Evolutionary conservation across 305 asterid genomes (phyloP).

Genomic region (Plantago rigida): DNA sequence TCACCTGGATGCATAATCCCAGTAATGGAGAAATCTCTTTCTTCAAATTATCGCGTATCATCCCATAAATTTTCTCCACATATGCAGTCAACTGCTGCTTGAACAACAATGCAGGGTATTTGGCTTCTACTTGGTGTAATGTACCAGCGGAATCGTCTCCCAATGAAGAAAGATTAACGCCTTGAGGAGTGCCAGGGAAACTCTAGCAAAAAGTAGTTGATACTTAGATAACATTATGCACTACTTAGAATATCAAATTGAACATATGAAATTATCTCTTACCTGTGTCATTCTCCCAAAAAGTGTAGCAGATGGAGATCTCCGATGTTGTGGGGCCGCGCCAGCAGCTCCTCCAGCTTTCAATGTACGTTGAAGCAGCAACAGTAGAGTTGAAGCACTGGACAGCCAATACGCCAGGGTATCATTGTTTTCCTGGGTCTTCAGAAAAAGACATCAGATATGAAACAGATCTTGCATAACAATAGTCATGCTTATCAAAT

Average conservation of each 20-base stretch:
- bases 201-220: constrained; percentile 36
- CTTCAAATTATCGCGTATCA: constrained; percentile 60
- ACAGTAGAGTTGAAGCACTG: constrained; percentile 52
- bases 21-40: constrained; percentile 67
- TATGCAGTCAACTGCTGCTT: constrained; percentile 69
- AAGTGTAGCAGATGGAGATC: constrained; percentile 47
- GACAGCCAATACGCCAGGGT: constrained; percentile 61
- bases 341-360: constrained; percentile 61
- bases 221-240: constrained; percentile 20
- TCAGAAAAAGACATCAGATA: constrained; percentile 35
- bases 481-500: background rate
- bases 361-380: constrained; percentile 58
- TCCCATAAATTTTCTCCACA: constrained; percentile 61
- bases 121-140: constrained; percentile 90
- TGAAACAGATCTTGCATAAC: constrained; percentile 10
- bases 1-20: constrained; percentile 67
- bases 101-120: constrained; percentile 65
- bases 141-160: constrained; percentile 63
- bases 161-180: constrained; percentile 55
- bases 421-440: constrained; percentile 54
- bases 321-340: constrained; percentile 54
- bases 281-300: constrained; percentile 58
- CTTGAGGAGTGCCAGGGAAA: constrained; percentile 76
- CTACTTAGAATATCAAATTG: constrained; percentile 11
- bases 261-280: constrained; percentile 20